These are phyloP conservation scores for Dichotomocladium elegans DNA, from an alignment of 371 early-diverging fungal species.

Conservation along the genomic window DNA sequence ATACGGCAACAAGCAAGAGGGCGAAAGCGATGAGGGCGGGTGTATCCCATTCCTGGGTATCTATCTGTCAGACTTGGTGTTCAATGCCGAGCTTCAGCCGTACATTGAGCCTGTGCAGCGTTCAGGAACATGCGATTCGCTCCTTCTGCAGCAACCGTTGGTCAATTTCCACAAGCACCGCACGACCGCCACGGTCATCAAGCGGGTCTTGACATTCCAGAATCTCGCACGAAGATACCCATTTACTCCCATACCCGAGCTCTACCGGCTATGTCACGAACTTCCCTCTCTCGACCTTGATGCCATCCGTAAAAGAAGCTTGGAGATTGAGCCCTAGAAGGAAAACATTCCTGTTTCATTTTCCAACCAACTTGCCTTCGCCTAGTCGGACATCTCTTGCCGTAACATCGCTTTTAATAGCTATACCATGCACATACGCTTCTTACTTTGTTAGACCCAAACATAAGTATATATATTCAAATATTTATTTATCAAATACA, in stretches of 20 bases:
- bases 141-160: slow-evolving; percentile 40
- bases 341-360: no score
- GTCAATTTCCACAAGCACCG: slow-evolving; percentile 66
- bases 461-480: neutral
- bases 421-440: no score
- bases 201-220: slow-evolving; percentile 58
- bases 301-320: slow-evolving; percentile 29
- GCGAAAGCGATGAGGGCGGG: slow-evolving; percentile 39
- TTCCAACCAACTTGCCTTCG: no score
- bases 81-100: slow-evolving; percentile 60
- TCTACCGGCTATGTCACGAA: slow-evolving; percentile 35
- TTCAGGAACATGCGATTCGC: slow-evolving; percentile 9
- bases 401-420: no score
- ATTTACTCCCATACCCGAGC: slow-evolving; percentile 41
- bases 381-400: no score
- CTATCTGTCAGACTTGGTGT: slow-evolving; percentile 64
- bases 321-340: slow-evolving; percentile 7
- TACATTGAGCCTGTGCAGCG: slow-evolving; percentile 31
- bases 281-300: slow-evolving; percentile 30
- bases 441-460: neutral
- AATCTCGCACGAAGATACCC: slow-evolving; percentile 55
- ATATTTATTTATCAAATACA: neutral
- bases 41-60: slow-evolving; percentile 64
- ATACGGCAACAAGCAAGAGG: slow-evolving; percentile 36
- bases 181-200: slow-evolving; percentile 61